Percentiles rank a stretch among this genome's conserved stretches.
Conservation (phyloP, 495 filamentous ascomycete genomes). For the Penicillium silybi region DNA sequence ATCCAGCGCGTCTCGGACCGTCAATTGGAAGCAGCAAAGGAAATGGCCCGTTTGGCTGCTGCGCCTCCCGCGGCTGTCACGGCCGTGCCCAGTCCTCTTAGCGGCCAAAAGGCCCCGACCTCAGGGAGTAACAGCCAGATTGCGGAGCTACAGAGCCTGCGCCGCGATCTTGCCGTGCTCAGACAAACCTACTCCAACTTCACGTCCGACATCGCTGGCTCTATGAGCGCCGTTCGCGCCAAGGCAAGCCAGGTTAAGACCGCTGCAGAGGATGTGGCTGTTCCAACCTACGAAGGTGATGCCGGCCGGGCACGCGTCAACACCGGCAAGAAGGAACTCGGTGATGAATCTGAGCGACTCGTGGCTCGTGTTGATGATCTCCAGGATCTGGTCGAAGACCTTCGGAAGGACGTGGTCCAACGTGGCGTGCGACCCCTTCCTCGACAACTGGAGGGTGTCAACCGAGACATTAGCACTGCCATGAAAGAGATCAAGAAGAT, state of each 20-base stretch:
- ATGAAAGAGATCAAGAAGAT: slow-evolving; percentile 91
- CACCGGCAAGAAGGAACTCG: slow-evolving; percentile 77
- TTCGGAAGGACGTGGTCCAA: slow-evolving; percentile 92
- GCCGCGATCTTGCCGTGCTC: slow-evolving; percentile 86
- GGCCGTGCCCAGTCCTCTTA: slow-evolving; percentile 13
- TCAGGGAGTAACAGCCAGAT: slow-evolving; percentile 52
- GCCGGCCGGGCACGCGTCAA: slow-evolving; percentile 80
- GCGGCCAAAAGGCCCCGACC: slow-evolving; percentile 18
- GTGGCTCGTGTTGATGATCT: slow-evolving; percentile 91
- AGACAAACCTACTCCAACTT: slow-evolving; percentile 92
- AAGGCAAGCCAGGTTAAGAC: slow-evolving; percentile 79
- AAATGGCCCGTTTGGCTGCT: slow-evolving; percentile 77
- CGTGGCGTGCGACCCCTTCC: slow-evolving; percentile 91
- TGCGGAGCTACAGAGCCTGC: slow-evolving; percentile 72
- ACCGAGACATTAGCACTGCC: slow-evolving; percentile 77
- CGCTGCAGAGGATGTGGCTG: slow-evolving; percentile 61
- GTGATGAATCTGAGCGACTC: slow-evolving; percentile 78
- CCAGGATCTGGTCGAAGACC: slow-evolving; percentile 92
- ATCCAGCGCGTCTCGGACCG: slow-evolving; percentile 87
- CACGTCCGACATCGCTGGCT: slow-evolving; percentile 78
- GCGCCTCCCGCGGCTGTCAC: slow-evolving; percentile 50
- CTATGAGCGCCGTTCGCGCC: slow-evolving; percentile 74
- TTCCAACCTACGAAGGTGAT: slow-evolving; percentile 62
- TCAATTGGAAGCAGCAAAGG: slow-evolving; percentile 87
- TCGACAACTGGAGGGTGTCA: slow-evolving; percentile 81